These are phyloP conservation scores for Harringtonia aguacate DNA, from an alignment of 2,329 filamentous ascomycete genomes.

Conservation along the genomic window DNA sequence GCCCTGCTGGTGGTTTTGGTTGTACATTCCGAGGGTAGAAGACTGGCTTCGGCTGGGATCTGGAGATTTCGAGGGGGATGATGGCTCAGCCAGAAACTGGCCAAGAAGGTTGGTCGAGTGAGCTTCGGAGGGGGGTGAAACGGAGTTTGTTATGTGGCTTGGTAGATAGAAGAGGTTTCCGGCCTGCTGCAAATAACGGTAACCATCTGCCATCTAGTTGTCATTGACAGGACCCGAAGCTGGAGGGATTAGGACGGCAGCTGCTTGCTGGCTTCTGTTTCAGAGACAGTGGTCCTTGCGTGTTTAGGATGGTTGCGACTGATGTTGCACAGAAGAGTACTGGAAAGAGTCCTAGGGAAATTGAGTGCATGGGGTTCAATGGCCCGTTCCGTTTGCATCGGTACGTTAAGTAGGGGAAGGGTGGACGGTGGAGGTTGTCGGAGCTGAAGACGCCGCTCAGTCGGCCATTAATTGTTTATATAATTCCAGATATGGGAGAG, in stretches of 20 bases:
- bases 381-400: constrained; percentile 11
- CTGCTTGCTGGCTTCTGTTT: constrained; percentile 1
- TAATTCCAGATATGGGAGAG: too few species aligned
- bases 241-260: constrained; percentile 1
- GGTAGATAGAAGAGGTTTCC: constrained; percentile 48
- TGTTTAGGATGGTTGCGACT: not conserved
- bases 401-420: constrained; percentile 3
- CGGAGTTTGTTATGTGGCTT: constrained; percentile 33
- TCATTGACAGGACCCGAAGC: constrained; percentile 16
- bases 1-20: constrained; percentile 59
- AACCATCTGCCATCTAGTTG: constrained; percentile 60
- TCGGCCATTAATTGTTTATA: constrained; percentile 3
- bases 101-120: constrained; percentile 22
- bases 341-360: not conserved
- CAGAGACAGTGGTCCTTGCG: not conserved
- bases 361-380: constrained; percentile 6
- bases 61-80: constrained; percentile 17
- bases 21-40: constrained; percentile 53
- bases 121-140: constrained; percentile 13
- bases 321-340: not conserved
- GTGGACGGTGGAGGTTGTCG: not conserved
- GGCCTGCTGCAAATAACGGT: constrained; percentile 49
- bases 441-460: not conserved
- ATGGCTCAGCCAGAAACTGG: constrained; percentile 20
- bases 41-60: constrained; percentile 19